Evolutionary conservation across 2,329 filamentous ascomycete genomes (phyloP), one percentile per base, ranked within the genome.

Genomic region (Metarhizium sp.): DNA sequence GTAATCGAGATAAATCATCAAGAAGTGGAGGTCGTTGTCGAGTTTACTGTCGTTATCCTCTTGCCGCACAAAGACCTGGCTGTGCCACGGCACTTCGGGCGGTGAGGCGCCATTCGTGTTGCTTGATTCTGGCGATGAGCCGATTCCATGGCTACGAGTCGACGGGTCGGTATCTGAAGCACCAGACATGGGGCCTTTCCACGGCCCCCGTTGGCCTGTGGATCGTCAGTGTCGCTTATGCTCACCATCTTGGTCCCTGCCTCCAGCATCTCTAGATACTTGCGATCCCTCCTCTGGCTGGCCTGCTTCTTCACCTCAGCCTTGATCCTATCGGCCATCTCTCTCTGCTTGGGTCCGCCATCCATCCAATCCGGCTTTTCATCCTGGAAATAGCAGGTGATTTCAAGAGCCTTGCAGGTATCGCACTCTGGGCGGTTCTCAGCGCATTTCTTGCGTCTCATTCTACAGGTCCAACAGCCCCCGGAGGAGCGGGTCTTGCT

Each of bases 351-450:
- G 1, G 66, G 63, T 10, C 74, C 78, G 50, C 73, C 75, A 57
- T 82, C 80, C 79, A 82, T 81, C 79, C 79, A 82, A 4, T 76
- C 75, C 14, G 80, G 79, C 64, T 83, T 25, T 29, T 70, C 66
- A 2, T 77, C 71, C 57, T 70, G 67, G 60, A 76, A 82, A 57
- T 79, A 66, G 62, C 82, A 85, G 18, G 73, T 75, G 55, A 85
- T 84, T 51, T 78, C 73, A n/a, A 85, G 74, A 2, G 69, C 64
- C 14, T 67, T 25, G 25, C 25, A 25, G 4, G 25, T 25, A 25
- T 25, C 25, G 25, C 25, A 25, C 25, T 25, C 25, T 25, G 25
- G 25, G 3, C 25, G 25, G 25, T 25, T 25, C 25, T 25, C 25
- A 0, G 25, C 25, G 25, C 25, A 25, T 25, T 25, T 25, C 25